These are phyloP conservation scores for Huiozyma naganishii DNA, from an alignment of 805 yeast genomes.

Conservation along the genomic window DNA sequence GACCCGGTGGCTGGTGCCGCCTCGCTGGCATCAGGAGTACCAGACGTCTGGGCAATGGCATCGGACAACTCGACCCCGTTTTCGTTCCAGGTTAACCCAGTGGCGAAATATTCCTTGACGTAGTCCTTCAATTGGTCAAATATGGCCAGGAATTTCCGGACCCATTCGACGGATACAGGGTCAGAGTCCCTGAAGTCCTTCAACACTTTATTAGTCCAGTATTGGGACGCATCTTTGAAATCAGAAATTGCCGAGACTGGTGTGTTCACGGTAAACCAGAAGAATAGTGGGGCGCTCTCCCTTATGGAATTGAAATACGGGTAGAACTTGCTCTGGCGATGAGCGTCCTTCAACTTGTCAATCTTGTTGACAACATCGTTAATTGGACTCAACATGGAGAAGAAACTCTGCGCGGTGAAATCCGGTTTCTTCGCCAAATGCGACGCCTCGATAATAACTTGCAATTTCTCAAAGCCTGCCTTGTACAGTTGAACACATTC, in stretches of 20 bases:
- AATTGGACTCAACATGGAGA: slow-evolving; percentile 55
- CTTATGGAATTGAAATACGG: slow-evolving; percentile 73
- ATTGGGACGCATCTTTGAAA: slow-evolving; percentile 82
- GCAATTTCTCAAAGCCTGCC: slow-evolving; percentile 48
- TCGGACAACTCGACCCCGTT: slow-evolving; percentile 49
- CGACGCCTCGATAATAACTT: slow-evolving; percentile 49
- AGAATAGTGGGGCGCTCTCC: slow-evolving; percentile 83
- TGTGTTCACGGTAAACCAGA: slow-evolving; percentile 75
- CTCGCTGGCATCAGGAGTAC: slow-evolving; percentile 12
- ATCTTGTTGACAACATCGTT: slow-evolving; percentile 49
- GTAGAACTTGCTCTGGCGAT: slow-evolving; percentile 53
- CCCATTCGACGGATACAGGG: slow-evolving; percentile 71
- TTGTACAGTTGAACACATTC: slow-evolving; percentile 36
- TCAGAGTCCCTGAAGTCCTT: slow-evolving; percentile 74
- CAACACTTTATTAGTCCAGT: slow-evolving; percentile 85
- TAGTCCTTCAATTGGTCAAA: slow-evolving; percentile 63
- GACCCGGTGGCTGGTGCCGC: slow-evolving; percentile 25
- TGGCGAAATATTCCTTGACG: slow-evolving; percentile 66
- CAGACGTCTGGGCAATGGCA: slow-evolving; percentile 20
- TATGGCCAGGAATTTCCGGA: slow-evolving; percentile 46
- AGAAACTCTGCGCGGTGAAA: slow-evolving; percentile 40
- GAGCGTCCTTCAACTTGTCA: slow-evolving; percentile 57
- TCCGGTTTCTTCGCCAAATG: slow-evolving; percentile 57
- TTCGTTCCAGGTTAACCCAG: slow-evolving; percentile 75
- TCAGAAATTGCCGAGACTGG: slow-evolving; percentile 73